A percentile compares a stretch with the other conserved stretches of the same genome.
Conservation (phyloP, 108 stramenopile species). For the Fragilaria crotonensis region DNA sequence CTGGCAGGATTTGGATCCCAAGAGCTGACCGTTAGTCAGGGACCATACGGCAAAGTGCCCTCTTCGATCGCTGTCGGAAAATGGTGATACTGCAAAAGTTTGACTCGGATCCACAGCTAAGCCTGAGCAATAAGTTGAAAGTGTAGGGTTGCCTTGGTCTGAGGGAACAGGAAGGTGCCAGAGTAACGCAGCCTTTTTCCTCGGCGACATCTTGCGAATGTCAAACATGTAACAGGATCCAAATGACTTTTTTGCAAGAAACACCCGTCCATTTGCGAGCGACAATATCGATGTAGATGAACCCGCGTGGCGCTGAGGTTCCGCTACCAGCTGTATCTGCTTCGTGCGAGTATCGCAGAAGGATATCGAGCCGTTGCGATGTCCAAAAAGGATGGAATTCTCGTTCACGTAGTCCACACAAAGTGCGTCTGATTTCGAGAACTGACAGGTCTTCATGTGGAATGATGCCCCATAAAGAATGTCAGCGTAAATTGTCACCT, state of each 20-base stretch:
- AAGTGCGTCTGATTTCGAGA: neutral
- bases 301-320: no score
- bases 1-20: neutral
- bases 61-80: neutral
- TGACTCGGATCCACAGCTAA: neutral
- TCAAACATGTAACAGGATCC: neutral
- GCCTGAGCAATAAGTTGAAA: neutral
- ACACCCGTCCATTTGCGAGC: no score
- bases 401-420: neutral
- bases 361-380: neutral
- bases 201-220: neutral
- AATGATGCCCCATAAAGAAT: no score
- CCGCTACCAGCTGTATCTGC: no score
- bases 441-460: neutral
- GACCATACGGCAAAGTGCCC: neutral
- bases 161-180: neutral
- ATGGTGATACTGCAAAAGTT: neutral
- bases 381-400: neutral
- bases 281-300: no score
- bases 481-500: no score
- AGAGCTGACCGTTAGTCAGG: neutral
- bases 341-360: neutral
- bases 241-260: slow-evolving; percentile 3
- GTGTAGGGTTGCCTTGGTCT: neutral
- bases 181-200: neutral